Percentiles rank a stretch among this genome's conserved stretches.
These are phyloP conservation scores for Coelastrella sp. DNA, from an alignment of 139 green algal species.

Conservation along the genomic window DNA sequence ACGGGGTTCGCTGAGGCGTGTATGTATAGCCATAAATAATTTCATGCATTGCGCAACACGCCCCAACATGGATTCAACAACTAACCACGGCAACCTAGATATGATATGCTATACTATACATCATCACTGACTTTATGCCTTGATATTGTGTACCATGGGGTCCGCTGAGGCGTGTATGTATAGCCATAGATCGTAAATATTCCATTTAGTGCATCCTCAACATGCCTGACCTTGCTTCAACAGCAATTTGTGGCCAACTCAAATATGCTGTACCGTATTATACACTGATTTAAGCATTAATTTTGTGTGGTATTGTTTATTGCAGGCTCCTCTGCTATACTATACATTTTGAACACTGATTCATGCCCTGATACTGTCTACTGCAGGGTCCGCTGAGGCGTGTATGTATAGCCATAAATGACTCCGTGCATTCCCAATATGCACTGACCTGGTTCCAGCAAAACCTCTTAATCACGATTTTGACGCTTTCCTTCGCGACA, in stretches of 20 bases:
- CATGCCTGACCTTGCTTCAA: too few relatives aligned
- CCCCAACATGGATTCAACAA: conserved; percentile 51
- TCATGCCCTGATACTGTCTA: too few relatives aligned
- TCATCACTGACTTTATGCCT: too few relatives aligned
- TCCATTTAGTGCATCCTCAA: conserved; percentile 12
- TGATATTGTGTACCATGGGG: neutral
- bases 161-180: neutral
- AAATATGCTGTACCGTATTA: too few relatives aligned
- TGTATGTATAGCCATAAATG: conserved; percentile 52
- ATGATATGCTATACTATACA: too few relatives aligned
- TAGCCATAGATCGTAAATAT: conserved; percentile 54
- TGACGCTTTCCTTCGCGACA: too few relatives aligned
- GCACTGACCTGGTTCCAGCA: conserved; percentile 60
- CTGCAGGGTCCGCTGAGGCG: neutral
- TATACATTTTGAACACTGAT: too few relatives aligned
- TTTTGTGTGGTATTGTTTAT: too few relatives aligned
- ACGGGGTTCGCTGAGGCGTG: neutral
- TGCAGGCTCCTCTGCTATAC: too few relatives aligned
- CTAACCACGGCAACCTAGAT: too few relatives aligned
- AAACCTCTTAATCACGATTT: conserved; percentile 35
- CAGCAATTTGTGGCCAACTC: neutral
- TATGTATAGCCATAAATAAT: conserved; percentile 55
- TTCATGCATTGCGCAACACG: conserved; percentile 46
- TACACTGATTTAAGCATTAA: too few relatives aligned
- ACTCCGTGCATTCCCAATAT: conserved; percentile 48